Evolutionary conservation across 1,284 basidiomycete genomes (phyloP).

Genomic region (Uromyces viciae-fabae): DNA sequence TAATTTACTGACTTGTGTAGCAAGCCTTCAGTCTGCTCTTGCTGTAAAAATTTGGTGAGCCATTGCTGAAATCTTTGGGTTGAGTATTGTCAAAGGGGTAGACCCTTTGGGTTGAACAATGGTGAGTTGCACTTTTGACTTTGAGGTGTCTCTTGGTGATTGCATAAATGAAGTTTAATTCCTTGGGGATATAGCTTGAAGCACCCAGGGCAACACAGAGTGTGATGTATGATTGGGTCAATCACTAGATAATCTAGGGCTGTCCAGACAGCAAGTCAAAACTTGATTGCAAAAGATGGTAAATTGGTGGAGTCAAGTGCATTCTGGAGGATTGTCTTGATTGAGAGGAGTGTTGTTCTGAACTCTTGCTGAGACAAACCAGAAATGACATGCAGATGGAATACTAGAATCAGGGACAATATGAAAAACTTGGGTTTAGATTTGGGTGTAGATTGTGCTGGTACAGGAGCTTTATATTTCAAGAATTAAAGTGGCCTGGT

Average conservation of each 20-base stretch:
- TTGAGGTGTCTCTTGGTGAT: neutral
- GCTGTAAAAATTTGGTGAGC: neutral
- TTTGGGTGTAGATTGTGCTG: neutral
- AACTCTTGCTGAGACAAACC: neutral
- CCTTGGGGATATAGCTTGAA: neutral
- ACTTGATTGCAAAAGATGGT: neutral
- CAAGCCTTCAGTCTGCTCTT: neutral
- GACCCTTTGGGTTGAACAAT: neutral
- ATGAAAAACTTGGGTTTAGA: neutral
- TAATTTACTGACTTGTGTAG: neutral
- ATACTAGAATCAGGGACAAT: neutral
- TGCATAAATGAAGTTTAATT: neutral
- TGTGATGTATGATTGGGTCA: neutral
- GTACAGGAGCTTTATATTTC: neutral
- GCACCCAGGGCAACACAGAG: conserved; percentile 1
- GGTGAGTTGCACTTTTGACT: neutral
- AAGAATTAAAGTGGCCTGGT: neutral
- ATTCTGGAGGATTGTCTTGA: neutral
- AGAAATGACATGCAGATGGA: conserved; percentile 20
- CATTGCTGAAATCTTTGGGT: neutral
- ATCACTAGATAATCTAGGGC: neutral
- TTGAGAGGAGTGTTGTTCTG: neutral
- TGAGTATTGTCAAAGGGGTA: neutral
- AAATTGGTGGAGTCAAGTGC: neutral
- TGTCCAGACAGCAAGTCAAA: conserved; percentile 1